A percentile compares a stretch with the other conserved stretches of the same genome.
Evolutionary conservation across 2,329 filamentous ascomycete genomes (phyloP).

Genomic region (Apiospora sp.): DNA sequence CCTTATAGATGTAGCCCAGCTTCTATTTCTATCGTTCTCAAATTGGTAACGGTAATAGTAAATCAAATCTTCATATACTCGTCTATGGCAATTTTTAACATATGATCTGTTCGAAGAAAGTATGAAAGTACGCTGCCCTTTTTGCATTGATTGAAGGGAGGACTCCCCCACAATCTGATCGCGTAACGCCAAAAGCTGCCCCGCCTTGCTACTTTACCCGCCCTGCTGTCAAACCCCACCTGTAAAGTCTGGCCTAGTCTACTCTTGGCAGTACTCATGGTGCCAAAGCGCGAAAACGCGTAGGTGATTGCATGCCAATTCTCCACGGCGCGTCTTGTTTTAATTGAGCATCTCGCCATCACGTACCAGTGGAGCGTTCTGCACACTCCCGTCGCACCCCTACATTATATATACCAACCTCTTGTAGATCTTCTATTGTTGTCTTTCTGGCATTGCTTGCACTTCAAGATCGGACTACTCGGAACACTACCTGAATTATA

Average conservation of each 20-base stretch:
- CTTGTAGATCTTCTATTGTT: neutral
- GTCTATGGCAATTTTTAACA: too few relatives aligned
- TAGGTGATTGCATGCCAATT: constrained; percentile 18
- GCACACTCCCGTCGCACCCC: neutral
- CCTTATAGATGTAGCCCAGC: neutral
- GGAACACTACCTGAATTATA: neutral
- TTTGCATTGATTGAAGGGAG: neutral
- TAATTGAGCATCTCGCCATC: constrained; percentile 27
- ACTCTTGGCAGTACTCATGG: neutral
- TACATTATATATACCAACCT: constrained; percentile 9
- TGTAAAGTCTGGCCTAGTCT: neutral
- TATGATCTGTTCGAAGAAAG: neutral
- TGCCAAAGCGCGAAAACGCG: constrained; percentile 14
- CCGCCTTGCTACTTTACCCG: neutral
- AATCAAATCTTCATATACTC: neutral
- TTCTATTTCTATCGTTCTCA: neutral
- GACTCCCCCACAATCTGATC: constrained; percentile 15
- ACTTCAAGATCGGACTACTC: neutral
- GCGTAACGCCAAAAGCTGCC: neutral
- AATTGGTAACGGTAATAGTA: neutral
- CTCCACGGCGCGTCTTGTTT: constrained; percentile 29
- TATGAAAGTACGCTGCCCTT: neutral
- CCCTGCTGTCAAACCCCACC: neutral
- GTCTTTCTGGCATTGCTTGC: neutral
- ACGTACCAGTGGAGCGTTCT: constrained; percentile 1